phyloP scores from a whole-genome alignment of 2,329 filamentous ascomycete genomes.

The Ambrosiella cleistominuta region DNA sequence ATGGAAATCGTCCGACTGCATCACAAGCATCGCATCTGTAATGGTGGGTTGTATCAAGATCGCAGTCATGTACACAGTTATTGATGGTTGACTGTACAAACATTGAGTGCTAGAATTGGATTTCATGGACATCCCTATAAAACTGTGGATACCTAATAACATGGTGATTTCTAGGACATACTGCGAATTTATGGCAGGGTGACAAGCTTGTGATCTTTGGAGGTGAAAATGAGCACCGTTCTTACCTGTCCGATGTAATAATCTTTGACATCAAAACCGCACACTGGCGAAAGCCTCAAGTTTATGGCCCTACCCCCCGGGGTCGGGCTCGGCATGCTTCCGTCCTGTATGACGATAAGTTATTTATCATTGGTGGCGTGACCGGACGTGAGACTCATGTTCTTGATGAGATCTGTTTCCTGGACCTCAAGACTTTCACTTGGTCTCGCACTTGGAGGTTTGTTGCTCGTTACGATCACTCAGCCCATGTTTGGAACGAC shows the following conservation, averaged over 20 bases:
- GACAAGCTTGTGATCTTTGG: slow-evolving; percentile 95
- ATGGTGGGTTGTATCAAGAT: too few species aligned
- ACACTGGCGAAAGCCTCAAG: slow-evolving; percentile 84
- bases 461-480: slow-evolving; percentile 86
- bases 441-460: slow-evolving; percentile 97
- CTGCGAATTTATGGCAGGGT: slow-evolving; percentile 80
- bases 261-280: slow-evolving; percentile 89
- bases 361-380: slow-evolving; percentile 92
- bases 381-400: slow-evolving; percentile 85
- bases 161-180: slow-evolving; percentile 48
- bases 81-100: too few species aligned
- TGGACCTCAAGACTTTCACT: slow-evolving; percentile 92
- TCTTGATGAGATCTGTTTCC: slow-evolving; percentile 87
- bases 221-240: slow-evolving; percentile 92
- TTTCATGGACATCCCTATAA: background rate
- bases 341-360: slow-evolving; percentile 85
- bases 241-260: slow-evolving; percentile 88
- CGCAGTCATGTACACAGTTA: too few species aligned
- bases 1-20: too few species aligned
- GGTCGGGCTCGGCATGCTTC: slow-evolving; percentile 86
- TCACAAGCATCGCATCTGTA: too few species aligned
- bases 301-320: slow-evolving; percentile 69
- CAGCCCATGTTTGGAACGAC: slow-evolving; percentile 80
- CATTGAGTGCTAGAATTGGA: too few species aligned
- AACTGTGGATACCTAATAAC: slow-evolving; percentile 9